phyloP scores from a whole-genome alignment of 2,329 filamentous ascomycete species.

The Alternaria incomplexa region DNA sequence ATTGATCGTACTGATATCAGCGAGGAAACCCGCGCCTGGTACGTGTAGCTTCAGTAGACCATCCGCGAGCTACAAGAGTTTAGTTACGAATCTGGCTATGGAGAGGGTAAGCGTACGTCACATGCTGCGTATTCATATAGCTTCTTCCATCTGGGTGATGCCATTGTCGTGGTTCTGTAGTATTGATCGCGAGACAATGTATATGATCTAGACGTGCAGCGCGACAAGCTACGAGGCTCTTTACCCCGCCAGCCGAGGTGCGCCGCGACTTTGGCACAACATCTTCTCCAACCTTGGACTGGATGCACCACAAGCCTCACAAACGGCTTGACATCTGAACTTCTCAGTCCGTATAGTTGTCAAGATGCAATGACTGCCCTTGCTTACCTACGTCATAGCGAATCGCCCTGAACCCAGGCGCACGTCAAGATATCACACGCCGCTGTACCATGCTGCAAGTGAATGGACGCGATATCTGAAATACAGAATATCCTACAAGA shows the following conservation, averaged over 20 bases:
- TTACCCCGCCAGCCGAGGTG: constrained; percentile 15
- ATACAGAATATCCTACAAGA: neutral
- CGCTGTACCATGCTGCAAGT: neutral
- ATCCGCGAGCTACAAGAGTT: constrained; percentile 60
- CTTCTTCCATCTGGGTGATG: constrained; percentile 37
- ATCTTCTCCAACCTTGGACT: no score
- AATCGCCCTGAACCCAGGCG: neutral
- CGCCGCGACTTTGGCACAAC: neutral
- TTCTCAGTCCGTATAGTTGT: no score
- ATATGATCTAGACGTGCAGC: neutral
- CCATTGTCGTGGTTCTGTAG: constrained; percentile 20
- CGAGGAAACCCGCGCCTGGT: constrained; percentile 69
- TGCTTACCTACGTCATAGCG: neutral
- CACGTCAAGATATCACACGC: neutral
- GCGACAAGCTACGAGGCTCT: neutral
- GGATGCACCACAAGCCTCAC: no score
- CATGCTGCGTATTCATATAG: constrained; percentile 44
- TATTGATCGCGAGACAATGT: neutral
- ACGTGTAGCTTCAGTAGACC: constrained; percentile 73
- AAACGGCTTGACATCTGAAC: no score
- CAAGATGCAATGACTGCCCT: no score
- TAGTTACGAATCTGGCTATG: constrained; percentile 2
- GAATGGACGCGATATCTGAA: no score
- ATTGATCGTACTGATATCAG: constrained; percentile 63
- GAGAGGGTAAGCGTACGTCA: constrained; percentile 29